phyloP scores from a whole-genome alignment of 2,329 filamentous ascomycete species.

The Xylaria digitata region DNA sequence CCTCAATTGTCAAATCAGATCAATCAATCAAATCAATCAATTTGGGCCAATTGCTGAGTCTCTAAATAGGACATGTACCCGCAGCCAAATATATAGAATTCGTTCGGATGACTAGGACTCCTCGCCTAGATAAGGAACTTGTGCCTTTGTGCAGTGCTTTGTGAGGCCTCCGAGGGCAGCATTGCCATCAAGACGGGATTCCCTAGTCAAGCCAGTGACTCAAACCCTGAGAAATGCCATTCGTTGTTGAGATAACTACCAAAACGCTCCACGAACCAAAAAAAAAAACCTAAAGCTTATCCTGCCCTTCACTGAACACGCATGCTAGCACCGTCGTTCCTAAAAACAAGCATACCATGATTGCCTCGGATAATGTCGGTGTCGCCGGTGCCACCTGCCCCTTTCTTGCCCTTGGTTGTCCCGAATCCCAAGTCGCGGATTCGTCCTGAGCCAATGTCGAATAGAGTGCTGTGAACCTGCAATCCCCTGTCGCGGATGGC shows the following conservation, averaged over 20 bases:
- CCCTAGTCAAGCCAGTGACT: too few relatives aligned
- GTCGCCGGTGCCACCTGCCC: constrained; percentile 28
- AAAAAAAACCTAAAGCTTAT: not conserved
- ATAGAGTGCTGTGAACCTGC: constrained; percentile 81
- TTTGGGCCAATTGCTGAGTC: not conserved
- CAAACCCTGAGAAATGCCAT: not conserved
- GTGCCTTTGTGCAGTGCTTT: not conserved
- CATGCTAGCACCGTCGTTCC: constrained; percentile 50
- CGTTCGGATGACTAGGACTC: constrained; percentile 1
- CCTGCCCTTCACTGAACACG: constrained; percentile 38
- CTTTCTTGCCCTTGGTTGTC: constrained; percentile 44
- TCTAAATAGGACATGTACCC: not conserved
- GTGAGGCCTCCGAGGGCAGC: not conserved
- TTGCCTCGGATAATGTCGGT: constrained; percentile 58
- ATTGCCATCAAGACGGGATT: too few relatives aligned
- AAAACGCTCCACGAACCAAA: constrained; percentile 7
- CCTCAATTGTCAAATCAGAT: not conserved
- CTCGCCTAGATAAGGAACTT: constrained; percentile 12
- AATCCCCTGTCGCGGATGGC: constrained; percentile 77
- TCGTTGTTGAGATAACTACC: not conserved
- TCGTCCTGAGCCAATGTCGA: constrained; percentile 67
- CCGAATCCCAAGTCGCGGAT: constrained; percentile 62
- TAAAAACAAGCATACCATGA: constrained; percentile 64
- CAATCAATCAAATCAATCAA: too few relatives aligned
- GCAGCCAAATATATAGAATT: not conserved